A percentile compares a stretch with the other conserved stretches of the same genome.
Evolutionary conservation across 2,329 filamentous ascomycete species (phyloP).

Genomic region (Bipolaris cookei): DNA sequence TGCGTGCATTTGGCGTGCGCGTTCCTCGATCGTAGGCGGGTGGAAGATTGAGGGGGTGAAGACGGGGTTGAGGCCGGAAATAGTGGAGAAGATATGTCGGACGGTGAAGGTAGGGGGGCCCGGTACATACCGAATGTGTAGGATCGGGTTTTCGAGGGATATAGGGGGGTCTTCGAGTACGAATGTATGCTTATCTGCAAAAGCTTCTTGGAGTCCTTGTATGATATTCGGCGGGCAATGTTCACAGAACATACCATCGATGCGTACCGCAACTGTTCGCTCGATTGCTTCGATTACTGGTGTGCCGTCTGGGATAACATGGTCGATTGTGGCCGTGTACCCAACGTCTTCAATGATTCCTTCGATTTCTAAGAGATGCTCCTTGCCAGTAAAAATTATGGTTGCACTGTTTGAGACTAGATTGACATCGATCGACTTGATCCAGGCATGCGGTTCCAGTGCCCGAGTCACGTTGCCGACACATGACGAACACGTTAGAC

Average conservation of each 20-base stretch:
- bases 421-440: slow-evolving; percentile 58
- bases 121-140: slow-evolving; percentile 75
- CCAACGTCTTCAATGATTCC: slow-evolving; percentile 58
- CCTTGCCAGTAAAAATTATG: slow-evolving; percentile 57
- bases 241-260: slow-evolving; percentile 56
- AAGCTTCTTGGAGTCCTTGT: slow-evolving; percentile 59
- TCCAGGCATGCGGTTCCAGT: slow-evolving; percentile 54
- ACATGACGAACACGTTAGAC: slow-evolving; percentile 66
- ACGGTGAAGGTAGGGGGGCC: slow-evolving; percentile 73
- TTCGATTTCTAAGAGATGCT: slow-evolving; percentile 54
- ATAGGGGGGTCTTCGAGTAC: slow-evolving; percentile 63
- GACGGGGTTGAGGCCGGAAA: slow-evolving; percentile 68
- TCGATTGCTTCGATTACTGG: slow-evolving; percentile 11
- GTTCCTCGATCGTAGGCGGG: slow-evolving; percentile 81
- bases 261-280: slow-evolving; percentile 44
- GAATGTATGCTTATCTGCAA: slow-evolving; percentile 53
- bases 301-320: slow-evolving; percentile 24
- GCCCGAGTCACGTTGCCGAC: slow-evolving; percentile 57
- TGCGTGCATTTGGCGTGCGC: slow-evolving; percentile 73
- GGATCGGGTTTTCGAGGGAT: slow-evolving; percentile 64
- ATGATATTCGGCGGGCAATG: slow-evolving; percentile 59
- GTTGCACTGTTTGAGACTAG: slow-evolving; percentile 59
- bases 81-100: slow-evolving; percentile 72
- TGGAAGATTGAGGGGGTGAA: slow-evolving; percentile 77
- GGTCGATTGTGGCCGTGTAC: slow-evolving; percentile 50